Evolutionary conservation across 192 early-diverging fungal species (phyloP), one percentile per base, ranked within the genome.

Genomic region (Podila minutissima): DNA sequence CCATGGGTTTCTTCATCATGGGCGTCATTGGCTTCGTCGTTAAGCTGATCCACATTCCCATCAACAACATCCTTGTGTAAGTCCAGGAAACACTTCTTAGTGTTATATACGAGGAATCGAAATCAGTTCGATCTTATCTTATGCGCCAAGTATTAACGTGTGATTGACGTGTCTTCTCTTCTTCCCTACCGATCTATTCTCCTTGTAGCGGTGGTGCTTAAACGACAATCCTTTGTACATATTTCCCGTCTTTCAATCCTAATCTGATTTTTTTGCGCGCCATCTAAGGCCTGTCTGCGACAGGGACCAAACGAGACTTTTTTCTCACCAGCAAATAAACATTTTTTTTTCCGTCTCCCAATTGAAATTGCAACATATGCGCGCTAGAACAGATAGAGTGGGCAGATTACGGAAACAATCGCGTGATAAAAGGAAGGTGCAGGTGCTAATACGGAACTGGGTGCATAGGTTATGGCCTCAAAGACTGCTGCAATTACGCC

Each of bases 21-120:
- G 97, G 97, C 75, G 95, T 95, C 83, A 94, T 99, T 84, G 97
- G 97, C 33, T 99, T 96, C 82, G 93, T 99, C 86, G 95, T 98
- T 78, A 99, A 99, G 90, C 90, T 99, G 79, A 96, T 99, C 68
- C 98, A 99, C 86, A 99, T 99, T 86, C 98, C 98, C 67, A 99
- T 99, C 90, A 99, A 98, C 93, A 98, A 98, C 90, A 98, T 99
- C 83, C 95, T 99, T 81, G 98, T 99, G 84, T 85, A 83, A 68
- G 84, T 83, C 2, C 53, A 46, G 13, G 15, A 46, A 11, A 17
- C 11, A 46, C 15, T 17, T 15, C 15, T 17, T 46, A 4, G 11
- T 46, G 41, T 46, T 46, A 13, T 17, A 46, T 13, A 46, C 13
- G 1, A 15, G 38, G 41, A 46, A 46, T 15, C 41, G 3, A 17